A percentile compares a stretch with the other conserved stretches of the same genome.
These are phyloP conservation scores for Pseudophaeomoniella oleicola DNA, from an alignment of 2,329 filamentous ascomycete species.

Conservation along the genomic window DNA sequence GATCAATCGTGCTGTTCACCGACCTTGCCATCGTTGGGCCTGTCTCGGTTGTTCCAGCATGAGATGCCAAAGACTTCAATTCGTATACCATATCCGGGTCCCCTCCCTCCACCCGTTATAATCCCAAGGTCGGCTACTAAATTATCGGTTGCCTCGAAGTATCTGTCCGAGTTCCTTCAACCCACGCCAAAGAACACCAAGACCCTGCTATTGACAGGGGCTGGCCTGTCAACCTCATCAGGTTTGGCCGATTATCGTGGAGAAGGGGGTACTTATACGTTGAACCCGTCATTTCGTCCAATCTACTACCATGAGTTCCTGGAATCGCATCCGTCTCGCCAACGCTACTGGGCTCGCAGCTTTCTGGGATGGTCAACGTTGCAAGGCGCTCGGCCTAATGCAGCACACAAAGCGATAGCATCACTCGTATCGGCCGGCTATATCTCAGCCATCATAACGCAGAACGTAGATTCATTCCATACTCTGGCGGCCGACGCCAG, in stretches of 20 bases:
- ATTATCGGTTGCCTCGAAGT: constrained; percentile 57
- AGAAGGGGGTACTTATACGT: constrained; percentile 74
- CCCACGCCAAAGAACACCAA: constrained; percentile 24
- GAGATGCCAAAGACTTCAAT: constrained; percentile 58
- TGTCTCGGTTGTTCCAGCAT: neutral
- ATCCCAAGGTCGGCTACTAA: constrained; percentile 59
- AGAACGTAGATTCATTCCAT: constrained; percentile 97
- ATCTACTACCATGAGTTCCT: constrained; percentile 91
- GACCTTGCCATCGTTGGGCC: too few species aligned
- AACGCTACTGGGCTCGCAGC: constrained; percentile 90
- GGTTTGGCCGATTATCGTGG: constrained; percentile 90
- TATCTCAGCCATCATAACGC: constrained; percentile 67
- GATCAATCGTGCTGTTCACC: too few species aligned
- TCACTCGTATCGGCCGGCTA: constrained; percentile 58
- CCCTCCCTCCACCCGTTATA: constrained; percentile 60
- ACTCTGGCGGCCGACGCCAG: constrained; percentile 38
- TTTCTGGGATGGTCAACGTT: constrained; percentile 86
- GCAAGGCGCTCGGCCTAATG: constrained; percentile 64
- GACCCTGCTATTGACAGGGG: constrained; percentile 59
- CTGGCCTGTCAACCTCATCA: constrained; percentile 84
- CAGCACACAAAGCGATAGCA: constrained; percentile 61
- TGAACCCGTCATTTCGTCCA: constrained; percentile 79
- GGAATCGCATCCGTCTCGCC: constrained; percentile 64
- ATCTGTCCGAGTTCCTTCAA: constrained; percentile 62
- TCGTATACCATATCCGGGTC: constrained; percentile 81